Evolutionary conservation across 2,329 filamentous ascomycete genomes (phyloP).

Genomic region (Elsinoe perseae): DNA sequence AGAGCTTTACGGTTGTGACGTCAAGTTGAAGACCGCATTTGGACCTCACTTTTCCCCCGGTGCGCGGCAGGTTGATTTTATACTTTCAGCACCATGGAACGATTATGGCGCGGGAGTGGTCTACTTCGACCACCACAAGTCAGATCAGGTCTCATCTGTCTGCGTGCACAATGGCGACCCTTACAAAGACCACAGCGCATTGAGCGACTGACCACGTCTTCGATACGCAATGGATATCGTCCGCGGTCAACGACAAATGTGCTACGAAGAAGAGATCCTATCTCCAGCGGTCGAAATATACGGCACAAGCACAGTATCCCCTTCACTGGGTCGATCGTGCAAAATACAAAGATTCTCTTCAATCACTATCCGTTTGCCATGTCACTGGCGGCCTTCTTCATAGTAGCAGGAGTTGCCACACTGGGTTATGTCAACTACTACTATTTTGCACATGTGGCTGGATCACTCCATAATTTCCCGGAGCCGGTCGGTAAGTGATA

Average conservation of each 20-base stretch:
- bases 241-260: neutral
- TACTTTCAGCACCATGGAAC: neutral
- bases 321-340: conserved; percentile 9
- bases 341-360: conserved; percentile 30
- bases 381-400: conserved; percentile 26
- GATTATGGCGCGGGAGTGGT: neutral
- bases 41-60: neutral
- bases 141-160: neutral
- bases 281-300: neutral
- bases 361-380: conserved; percentile 35
- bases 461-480: conserved; percentile 52
- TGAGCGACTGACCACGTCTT: neutral
- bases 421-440: conserved; percentile 40
- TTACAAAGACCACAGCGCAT: neutral
- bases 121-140: neutral
- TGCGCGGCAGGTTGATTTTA: neutral
- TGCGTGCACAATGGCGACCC: neutral
- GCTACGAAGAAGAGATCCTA: neutral
- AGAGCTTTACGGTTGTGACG: conserved; percentile 4
- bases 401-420: conserved; percentile 33
- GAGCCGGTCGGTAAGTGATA: conserved; percentile 37
- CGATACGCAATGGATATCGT: neutral
- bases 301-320: conserved; percentile 11
- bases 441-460: conserved; percentile 41
- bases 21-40: conserved; percentile 4